Percentiles rank a stretch among this genome's conserved stretches.
Evolutionary conservation across 106 monocot species (phyloP).

Genomic region (Posidonia australis): DNA sequence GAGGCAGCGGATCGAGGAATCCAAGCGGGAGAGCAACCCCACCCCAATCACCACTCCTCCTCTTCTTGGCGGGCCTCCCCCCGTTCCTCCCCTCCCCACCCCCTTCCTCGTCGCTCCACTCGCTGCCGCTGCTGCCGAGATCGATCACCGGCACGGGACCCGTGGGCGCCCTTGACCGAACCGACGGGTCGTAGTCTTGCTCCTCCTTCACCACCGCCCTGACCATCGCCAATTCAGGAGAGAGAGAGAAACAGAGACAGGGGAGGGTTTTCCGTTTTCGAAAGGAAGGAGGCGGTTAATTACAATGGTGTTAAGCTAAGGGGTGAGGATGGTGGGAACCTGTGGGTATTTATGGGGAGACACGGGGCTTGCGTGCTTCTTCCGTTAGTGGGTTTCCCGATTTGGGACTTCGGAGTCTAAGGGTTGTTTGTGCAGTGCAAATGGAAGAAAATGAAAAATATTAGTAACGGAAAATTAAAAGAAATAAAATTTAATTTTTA

Average conservation of each 20-base stretch:
- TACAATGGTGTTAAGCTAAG: too few species aligned
- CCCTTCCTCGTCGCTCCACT: not conserved
- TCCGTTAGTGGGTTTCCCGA: too few species aligned
- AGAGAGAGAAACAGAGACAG: not conserved
- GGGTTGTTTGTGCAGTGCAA: too few species aligned
- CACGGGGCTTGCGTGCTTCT: too few species aligned
- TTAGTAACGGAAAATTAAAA: too few species aligned
- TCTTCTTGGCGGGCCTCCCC: not conserved
- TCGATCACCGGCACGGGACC: not conserved
- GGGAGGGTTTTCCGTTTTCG: not conserved
- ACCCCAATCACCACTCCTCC: constrained; percentile 1
- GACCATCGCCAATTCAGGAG: not conserved
- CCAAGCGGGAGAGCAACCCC: constrained; percentile 22
- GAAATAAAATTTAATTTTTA: too few species aligned
- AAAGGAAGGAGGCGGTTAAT: too few species aligned
- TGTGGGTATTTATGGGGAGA: too few species aligned
- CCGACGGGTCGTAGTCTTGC: not conserved
- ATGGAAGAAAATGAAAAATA: too few species aligned
- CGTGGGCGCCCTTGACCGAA: not conserved
- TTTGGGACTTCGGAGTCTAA: too few species aligned
- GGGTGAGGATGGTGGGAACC: too few species aligned
- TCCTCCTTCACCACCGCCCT: constrained; percentile 5
- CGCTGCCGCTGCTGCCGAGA: constrained; percentile 5
- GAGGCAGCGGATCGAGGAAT: constrained; percentile 68
- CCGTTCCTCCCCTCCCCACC: not conserved